Evolutionary conservation across 2,329 filamentous ascomycete genomes (phyloP).

Genomic region (Aspergillus transmontanensis): DNA sequence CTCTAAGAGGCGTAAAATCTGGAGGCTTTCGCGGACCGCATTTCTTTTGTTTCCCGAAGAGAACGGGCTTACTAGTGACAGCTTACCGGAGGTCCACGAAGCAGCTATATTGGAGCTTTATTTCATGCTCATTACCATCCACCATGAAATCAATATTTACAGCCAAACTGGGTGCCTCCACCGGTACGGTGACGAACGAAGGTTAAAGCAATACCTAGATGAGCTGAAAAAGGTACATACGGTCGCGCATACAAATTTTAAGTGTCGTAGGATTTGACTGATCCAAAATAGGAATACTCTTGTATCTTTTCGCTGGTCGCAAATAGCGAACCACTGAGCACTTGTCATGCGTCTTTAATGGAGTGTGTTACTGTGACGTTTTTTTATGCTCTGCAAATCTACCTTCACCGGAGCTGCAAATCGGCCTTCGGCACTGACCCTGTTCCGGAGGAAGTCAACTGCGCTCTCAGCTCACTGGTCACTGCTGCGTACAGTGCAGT

Average conservation of each 20-base stretch:
- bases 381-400: slow-evolving; percentile 12
- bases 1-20: slow-evolving; percentile 7
- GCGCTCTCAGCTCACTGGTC: slow-evolving; percentile 6
- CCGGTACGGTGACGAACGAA: not conserved
- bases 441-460: not conserved
- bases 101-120: slow-evolving; percentile 13
- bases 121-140: slow-evolving; percentile 13
- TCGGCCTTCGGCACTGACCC: slow-evolving; percentile 8
- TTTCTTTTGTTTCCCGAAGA: slow-evolving; percentile 6
- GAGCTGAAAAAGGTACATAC: slow-evolving; percentile 5
- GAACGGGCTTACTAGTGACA: not conserved
- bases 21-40: slow-evolving; percentile 10
- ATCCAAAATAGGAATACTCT: not conserved
- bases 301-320: not conserved
- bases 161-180: not conserved
- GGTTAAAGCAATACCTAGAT: slow-evolving; percentile 5
- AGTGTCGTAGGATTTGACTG: not conserved
- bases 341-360: slow-evolving; percentile 4
- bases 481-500: slow-evolving; percentile 11
- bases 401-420: slow-evolving; percentile 10
- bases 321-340: not conserved
- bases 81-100: slow-evolving; percentile 6
- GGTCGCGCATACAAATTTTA: not conserved
- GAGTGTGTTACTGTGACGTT: slow-evolving; percentile 12
- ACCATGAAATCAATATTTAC: slow-evolving; percentile 15